Evolutionary conservation across 805 yeast species (phyloP), one percentile per base, ranked within the genome.

Genomic region (Monosporozyma aerobia): DNA sequence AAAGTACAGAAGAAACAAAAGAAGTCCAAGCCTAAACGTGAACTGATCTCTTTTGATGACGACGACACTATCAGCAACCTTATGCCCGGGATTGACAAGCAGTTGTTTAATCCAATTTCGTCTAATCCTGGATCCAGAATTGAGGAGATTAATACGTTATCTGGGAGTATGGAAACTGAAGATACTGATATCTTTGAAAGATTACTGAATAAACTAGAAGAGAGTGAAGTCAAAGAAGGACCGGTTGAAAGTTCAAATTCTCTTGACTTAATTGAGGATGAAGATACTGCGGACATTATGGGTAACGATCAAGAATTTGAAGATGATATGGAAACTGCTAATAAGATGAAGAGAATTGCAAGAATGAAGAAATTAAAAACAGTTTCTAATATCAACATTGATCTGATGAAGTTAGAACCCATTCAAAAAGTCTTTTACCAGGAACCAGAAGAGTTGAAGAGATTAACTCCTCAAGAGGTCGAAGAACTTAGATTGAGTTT

Each of bases 341-440:
- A 60, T 8, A 41, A 69, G 43, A 69, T 63, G 43, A 57, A 74
- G 10, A 63, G 69, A 5, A 62, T 72, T 22, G 63, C 73, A 1
- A 70, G 74, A 49, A 60, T 75, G 47, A 69, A 71, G 32, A 69
- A 74, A 23, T 67, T 74, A 37, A 77, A 72, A 49, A 53, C 57
- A 25, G 69, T 66, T 8, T 56, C 55, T n/a, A 58, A 51, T 27
- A 54, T 69, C 10, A 53, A 68, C 27, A 68, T 67, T 27, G 47
- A 59, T 29, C 52, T 65, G 5, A 63, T 62, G 11, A 67, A 70
- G 2, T 75, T 83, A 55, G 77, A 71, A 32, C 77, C 81, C 0
- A 82, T 89, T 58, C 64, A 77, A 16, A 87, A 82, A 63, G 57
- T 68, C 9, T 85, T 90, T 59, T 88, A 86, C 62, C 66, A 69